Evolutionary conservation across 148 eudicot species (phyloP), one percentile per base, ranked within the genome.

Genomic region (Vaccinium myrtillus): DNA sequence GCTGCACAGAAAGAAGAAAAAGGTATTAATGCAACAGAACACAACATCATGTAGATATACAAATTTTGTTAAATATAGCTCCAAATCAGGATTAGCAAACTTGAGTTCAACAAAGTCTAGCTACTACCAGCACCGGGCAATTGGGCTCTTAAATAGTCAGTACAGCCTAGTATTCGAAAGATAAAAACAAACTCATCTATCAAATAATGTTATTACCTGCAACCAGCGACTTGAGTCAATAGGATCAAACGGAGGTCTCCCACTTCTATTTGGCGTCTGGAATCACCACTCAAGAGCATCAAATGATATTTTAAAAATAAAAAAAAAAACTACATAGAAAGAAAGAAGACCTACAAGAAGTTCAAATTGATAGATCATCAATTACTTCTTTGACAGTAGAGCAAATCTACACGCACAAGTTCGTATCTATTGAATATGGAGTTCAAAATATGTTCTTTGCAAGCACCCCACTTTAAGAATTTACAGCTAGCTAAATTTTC

Each of bases 161-260:
- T 16, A 3, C 2, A 51, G 54, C 7, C n/a, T 25, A 71, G 1
- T 7, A 81, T 15, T 43, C 21, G 74, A 67, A 6, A 53, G 18
- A 61, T 30, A 65, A 59, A 61, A 3, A 48, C 78, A 74, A 54
- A 14, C 23, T 85, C 30, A 49, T 79, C 75, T 12, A 36, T 53
- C 18, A 50, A 27, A 79, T 51, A 50, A 11, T 6, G 65, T 43
- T 56, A 88, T 82, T 89, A 96, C 99, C 90, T 94, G 98, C 88
- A 97, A 86, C 99, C 99, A 97, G 76, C 96, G 96, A 85, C 89
- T 86, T 85, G 95, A 94, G 87, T 95, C 99, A 73, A 87, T 85
- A 65, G 93, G 92, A 91, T 97, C 98, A 89, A 89, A 90, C 79
- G 93, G 87, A 84, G 92, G 90, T 87, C 94, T 94, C 75, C 94